Base-by-base conservation (phyloP, 1,284 basidiomycete species). In the Anthracocystis setariae region DNA sequence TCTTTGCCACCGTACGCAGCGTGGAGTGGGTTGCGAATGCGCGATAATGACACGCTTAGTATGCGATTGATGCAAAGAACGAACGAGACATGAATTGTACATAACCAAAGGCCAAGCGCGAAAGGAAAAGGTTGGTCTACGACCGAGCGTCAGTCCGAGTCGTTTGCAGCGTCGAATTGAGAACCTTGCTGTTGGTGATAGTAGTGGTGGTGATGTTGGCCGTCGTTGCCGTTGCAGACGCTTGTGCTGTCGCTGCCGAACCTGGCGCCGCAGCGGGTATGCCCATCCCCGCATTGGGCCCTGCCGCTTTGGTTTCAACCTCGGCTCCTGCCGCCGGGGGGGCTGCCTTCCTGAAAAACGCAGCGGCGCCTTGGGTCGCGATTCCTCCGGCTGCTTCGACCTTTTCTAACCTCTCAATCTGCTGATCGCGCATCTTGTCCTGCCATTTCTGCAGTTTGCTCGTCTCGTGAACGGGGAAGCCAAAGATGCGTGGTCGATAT, bases 391-490 rank as follows among this genome's bases (percentile, higher is more conserved):
- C 73, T 9, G 46, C 47, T 35, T 79, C 77, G 7, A 68, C 67
- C 32, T 52, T 57, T 42, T 79, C 77, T 12, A 79, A 46, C 7
- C 69, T 37, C 48, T 77, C 67, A 23, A 79, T 73, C 64, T 77
- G 77, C 21, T 52, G 45, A 33, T 79, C 77, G 17, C 77, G 53
- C 54, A 74, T 40, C 46, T 51, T 58, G 32, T 81, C 81, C 55
- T 82, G 81, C 81, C 81, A 82, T 21, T 78, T 73, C 18, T 81
- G 79, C 46, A 82, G 58, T 33, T 76, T 77, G 61, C 74, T 77
- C 32, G 73, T 75, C 60, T 82, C 80, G 46, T 82, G 80, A 12
- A 79, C 76, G 3, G 81, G 81, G 58, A 81, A 82, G n/a, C 81
- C 81, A 64, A 82, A 82, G 55, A 82, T 81, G 3, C 81, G 56